These are phyloP conservation scores for Coprinellus micaceus DNA, from an alignment of 768 basidiomycete species.

Conservation along the genomic window DNA sequence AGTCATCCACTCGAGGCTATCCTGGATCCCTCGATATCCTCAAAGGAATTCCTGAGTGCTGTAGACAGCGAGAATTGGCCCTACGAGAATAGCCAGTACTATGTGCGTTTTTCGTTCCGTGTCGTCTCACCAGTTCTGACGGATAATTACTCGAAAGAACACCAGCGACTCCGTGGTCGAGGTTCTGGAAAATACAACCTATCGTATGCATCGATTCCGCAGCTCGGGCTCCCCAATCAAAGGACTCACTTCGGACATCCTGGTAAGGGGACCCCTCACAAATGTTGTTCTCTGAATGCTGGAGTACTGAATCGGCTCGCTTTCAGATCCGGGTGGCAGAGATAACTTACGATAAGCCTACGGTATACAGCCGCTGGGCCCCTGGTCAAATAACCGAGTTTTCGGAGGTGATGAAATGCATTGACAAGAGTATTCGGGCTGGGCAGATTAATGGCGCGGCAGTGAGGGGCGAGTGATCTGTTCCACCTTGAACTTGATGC, in stretches of 20 bases:
- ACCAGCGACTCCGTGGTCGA: constrained; percentile 47
- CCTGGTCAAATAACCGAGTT: constrained; percentile 11
- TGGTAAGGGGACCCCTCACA: constrained; percentile 43
- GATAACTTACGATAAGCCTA: constrained; percentile 9
- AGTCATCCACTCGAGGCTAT: constrained; percentile 73
- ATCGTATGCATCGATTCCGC: constrained; percentile 84
- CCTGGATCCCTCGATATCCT: constrained; percentile 54
- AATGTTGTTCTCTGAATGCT: background rate
- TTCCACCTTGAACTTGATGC: no score
- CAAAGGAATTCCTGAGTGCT: constrained; percentile 46
- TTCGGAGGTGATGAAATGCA: background rate
- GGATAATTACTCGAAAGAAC: no score
- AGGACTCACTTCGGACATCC: constrained; percentile 78
- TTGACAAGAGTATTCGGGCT: background rate
- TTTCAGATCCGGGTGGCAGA: constrained; percentile 63
- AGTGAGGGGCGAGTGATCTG: no score
- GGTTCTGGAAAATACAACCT: constrained; percentile 48
- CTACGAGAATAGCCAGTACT: constrained; percentile 57
- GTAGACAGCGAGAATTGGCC: constrained; percentile 74
- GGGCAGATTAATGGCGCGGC: no score
- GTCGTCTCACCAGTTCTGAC: no score
- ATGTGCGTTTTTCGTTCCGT: constrained; percentile 54
- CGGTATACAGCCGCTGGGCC: constrained; percentile 15
- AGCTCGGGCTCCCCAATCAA: constrained; percentile 77
- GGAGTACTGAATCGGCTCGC: background rate